Evolutionary conservation across 192 early-diverging fungal genomes (phyloP), one percentile per base, ranked within the genome.

Genomic region (Helicostylum pulchrum): DNA sequence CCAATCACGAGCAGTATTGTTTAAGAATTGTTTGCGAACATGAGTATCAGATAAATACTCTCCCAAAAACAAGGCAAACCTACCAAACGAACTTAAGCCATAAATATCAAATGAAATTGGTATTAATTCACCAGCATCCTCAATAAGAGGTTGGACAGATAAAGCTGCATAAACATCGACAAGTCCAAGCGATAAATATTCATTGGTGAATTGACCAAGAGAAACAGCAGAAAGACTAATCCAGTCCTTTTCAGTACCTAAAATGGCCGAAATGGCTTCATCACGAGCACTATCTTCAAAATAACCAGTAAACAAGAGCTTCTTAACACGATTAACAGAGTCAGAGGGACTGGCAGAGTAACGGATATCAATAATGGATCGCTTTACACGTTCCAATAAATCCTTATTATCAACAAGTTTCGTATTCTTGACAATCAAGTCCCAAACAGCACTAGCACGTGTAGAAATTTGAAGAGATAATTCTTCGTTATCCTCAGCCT

Each of bases 41-140:
- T 23, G 17, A 36, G 50, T 68, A n/a, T 71, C 65, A 12, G 58
- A 71, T n/a, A 80, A 53, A 21, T 75, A 63, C 49, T 77, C 77
- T 20, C 71, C 68, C 15, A 70, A 67, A 52, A 81, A 84, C 0
- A 84, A 48, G 0, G 70, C 73, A 44, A 74, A 42, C 2, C 82
- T 71, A 31, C 72, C 80, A 23, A 77, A 84, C 7, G 77, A 55
- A 11, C 78, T 80, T 10, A 81, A 56, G 7, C 80, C 82, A 77
- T 78, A 78, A 8, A 73, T 62, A 64, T 84, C 82, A 51, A 80
- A 84, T 6, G 53, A 31, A 4, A 74, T 53, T 8, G 61, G 67
- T 15, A 12, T 43, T 48, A 61, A 58, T 48, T 71, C 68, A 20
- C 66, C 72, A 10, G 70, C 39, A 2, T 63, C 61, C 45, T 68